Conservation (phyloP, 2,329 filamentous ascomycete genomes). For the Xylariaceae sp. region DNA sequence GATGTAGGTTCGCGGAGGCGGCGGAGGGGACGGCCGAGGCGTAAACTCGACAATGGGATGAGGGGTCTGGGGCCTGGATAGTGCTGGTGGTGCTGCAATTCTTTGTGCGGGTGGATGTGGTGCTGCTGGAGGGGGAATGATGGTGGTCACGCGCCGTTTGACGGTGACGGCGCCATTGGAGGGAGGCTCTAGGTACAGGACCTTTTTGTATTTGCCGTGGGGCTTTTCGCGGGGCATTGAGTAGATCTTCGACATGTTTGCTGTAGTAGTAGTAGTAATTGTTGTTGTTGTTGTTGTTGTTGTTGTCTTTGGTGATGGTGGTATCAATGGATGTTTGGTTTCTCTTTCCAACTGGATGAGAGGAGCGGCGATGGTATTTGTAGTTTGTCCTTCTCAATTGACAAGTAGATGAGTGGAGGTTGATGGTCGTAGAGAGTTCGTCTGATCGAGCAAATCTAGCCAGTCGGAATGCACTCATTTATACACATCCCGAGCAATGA, state of each 20-base stretch:
- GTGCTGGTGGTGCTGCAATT: conserved; percentile 18
- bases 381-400: neutral
- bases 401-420: neutral
- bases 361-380: neutral
- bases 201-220: conserved; percentile 36
- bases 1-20: conserved; percentile 14
- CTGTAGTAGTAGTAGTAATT: too few species aligned
- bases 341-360: conserved; percentile 4
- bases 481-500: too few species aligned
- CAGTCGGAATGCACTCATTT: too few species aligned
- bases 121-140: conserved; percentile 32
- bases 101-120: conserved; percentile 20
- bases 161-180: conserved; percentile 33
- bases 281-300: too few species aligned
- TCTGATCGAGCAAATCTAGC: too few species aligned
- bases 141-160: conserved; percentile 35
- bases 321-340: neutral
- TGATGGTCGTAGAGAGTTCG: too few species aligned
- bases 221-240: conserved; percentile 32
- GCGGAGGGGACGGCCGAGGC: conserved; percentile 25
- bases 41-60: conserved; percentile 24
- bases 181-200: conserved; percentile 38
- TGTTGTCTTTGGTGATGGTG: too few species aligned
- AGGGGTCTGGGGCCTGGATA: conserved; percentile 23
- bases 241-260: conserved; percentile 28